Evolutionary conservation across 805 yeast genomes (phyloP), one percentile per base, ranked within the genome.

Genomic region (Nematodospora valgi): DNA sequence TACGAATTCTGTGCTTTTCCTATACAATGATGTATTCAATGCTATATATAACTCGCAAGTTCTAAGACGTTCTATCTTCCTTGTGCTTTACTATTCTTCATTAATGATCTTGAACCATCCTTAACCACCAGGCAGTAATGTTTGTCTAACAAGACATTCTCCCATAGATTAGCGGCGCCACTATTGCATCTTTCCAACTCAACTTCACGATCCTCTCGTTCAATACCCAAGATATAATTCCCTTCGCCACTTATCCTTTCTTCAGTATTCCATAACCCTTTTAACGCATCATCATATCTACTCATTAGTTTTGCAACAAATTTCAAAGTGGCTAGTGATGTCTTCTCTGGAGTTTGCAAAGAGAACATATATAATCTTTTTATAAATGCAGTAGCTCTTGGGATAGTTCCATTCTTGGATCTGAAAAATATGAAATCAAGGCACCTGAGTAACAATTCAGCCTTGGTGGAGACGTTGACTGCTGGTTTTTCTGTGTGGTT

Each of bases 111-210:
- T n/a, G 66, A 49, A 11, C 87, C 89, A 48, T 80, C 82, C 15
- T 80, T 72, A n/a, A 89, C 86, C 38, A 74, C 61, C 2, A 95
- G 95, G 41, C 87, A 76, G 54, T 86, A 93, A 58, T 93, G 98
- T 43, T 79, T 76, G 38, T 81, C 82, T 38, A 93, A 64, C 26
- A 91, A 59, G 5, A 80, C 80, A 34, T 80, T 77, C 52, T 93
- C 98, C 95, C 96, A 93, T 23, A 91, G 61, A 0, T 88, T 82
- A 2, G 97, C 94, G 12, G 91, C 93, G 27, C 82, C 91, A 2
- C 95, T 75, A 51, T 93, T 89, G 46, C 85, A 68, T 54, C 91
- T 77, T 45, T 82, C 86, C 8, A 86, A 77, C 30, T 76, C 80
- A 6, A 67, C 64, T 35, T 62, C 68, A 33, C 54, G 44, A 25